Evolutionary conservation across 2,329 filamentous ascomycete genomes (phyloP), one percentile per base, ranked within the genome.

Genomic region (Sclerotinia glacialis): DNA sequence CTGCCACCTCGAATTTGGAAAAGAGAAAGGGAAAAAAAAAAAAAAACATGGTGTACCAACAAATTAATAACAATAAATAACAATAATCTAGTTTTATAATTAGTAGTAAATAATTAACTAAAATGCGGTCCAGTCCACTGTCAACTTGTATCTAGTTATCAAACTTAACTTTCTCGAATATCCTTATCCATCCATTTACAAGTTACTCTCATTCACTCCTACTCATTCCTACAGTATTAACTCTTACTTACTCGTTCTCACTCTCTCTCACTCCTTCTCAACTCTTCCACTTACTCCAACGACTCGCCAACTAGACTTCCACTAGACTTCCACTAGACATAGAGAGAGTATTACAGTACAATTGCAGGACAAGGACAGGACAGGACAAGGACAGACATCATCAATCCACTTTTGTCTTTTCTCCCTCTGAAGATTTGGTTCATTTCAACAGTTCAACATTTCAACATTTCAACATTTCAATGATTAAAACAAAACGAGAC

Each of bases 151-250:
- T 44, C 18, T 7, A 18, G 42, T n/a, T n/a, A 34, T 28, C 18
- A 11, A 31, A 59, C 21, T 59, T 34, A 34, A 31, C 55, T 34
- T 59, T 59, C 56, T 59, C 56, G 26, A 59, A 59, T 42, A 18
- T 42, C 42, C 56, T 59, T 47, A 47, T 56, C 53, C 53, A 55
- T n/a, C n/a, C 21, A 34, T 28, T 18, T 6, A 26, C 12, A n/a
- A n/a, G n/a, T n/a, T n/a, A n/a, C 6, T 14, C 37, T 12, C 37
- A 40, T 12, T 16, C 14, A 40, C 4, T 40, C 37, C 37, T 14
- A 5, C 21, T 7, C 3, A 7, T 21, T 3, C 7, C 49, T 26
- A 31, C 46, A n/a, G n/a, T n/a, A n/a, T n/a, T n/a, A n/a, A n/a
- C n/a, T n/a, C n/a, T n/a, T n/a, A n/a, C n/a, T n/a, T n/a, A n/a